These are phyloP conservation scores for Blastobotrys buckinghamii DNA, from an alignment of 1,139 yeast genomes.

Conservation along the genomic window DNA sequence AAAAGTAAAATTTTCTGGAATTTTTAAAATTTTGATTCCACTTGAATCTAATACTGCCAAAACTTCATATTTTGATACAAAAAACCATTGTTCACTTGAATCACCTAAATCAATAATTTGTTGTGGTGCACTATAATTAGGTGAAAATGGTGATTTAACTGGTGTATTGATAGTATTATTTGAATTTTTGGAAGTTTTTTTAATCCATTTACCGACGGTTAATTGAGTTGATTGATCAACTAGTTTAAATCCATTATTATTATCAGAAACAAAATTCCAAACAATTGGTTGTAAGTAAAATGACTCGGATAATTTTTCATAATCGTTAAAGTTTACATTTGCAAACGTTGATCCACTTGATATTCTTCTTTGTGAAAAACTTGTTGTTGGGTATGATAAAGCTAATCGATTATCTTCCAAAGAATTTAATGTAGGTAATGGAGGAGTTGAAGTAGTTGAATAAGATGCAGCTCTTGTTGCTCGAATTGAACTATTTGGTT, in stretches of 20 bases:
- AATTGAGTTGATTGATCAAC: constrained; percentile 17
- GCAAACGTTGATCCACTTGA: neutral
- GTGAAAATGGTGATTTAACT: neutral
- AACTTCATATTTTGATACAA: constrained; percentile 12
- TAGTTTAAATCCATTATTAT: constrained; percentile 9
- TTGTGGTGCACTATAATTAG: neutral
- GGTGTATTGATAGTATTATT: neutral
- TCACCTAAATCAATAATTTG: neutral
- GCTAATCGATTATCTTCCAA: neutral
- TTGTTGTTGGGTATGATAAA: neutral
- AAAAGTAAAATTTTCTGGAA: constrained; percentile 7
- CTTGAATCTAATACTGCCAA: constrained; percentile 14
- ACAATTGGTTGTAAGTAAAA: constrained; percentile 15
- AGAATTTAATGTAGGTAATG: neutral
- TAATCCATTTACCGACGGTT: constrained; percentile 17
- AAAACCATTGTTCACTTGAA: constrained; percentile 12
- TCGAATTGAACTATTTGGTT: constrained; percentile 10
- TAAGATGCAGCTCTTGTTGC: constrained; percentile 2
- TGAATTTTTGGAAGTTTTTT: constrained; percentile 5
- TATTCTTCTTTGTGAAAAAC: neutral
- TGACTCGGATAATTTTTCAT: neutral
- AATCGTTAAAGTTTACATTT: neutral
- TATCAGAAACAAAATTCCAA: constrained; percentile 13
- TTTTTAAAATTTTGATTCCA: constrained; percentile 12
- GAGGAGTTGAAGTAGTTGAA: neutral